Base-by-base conservation (phyloP, 352 stramenopile genomes). In the Globisporangium acanthophoron region DNA sequence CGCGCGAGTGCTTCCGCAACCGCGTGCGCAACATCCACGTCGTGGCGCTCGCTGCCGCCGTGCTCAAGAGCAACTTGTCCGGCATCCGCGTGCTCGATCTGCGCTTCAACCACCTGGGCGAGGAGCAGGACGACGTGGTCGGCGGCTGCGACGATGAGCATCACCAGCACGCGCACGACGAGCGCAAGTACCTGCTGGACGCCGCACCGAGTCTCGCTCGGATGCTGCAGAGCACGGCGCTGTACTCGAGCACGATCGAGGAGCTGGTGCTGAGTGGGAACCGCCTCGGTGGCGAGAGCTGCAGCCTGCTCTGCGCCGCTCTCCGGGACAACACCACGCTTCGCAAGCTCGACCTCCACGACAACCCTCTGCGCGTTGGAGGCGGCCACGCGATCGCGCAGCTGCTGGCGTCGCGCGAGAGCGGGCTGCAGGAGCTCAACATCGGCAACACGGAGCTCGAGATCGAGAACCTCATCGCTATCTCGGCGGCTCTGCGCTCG, bases 1-100 rank as follows among this genome's bases (percentile, higher is more conserved):
- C 65, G 40, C 71, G 69, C 35, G 75, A 85, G 44, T 68, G 71
- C 47, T 89, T 89, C 61, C 67, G 72, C 56, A 70, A 83, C 37
- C 71, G 77, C 50, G 56, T 88, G 43, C 79, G 79, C 52, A 89
- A 89, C 56, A 85, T 87, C 52, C 76, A 89, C 33, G 59, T 89
- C 20, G 66, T 85, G 16, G 76, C 79, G 52, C 71, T 89, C 43
- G 62, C 65, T 7, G 66, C 68, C 31, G 73, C 79, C 0, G 37
- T 89, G 31, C 62, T 84, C 58, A 83, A 79, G 59, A 82, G 65
- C 63, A 67, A 69, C 15, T 56, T 87, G 0, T 41, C 65, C 31
- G 73, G 71, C 21, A 68, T 89, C 29, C 52, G 65, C 20, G 67
- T 62, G 15, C 48, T 89, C 20, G 73, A 89, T 52, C 59, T 87